Evolutionary conservation across 495 filamentous ascomycete genomes (phyloP).

Genomic region (Penicillium angulare): DNA sequence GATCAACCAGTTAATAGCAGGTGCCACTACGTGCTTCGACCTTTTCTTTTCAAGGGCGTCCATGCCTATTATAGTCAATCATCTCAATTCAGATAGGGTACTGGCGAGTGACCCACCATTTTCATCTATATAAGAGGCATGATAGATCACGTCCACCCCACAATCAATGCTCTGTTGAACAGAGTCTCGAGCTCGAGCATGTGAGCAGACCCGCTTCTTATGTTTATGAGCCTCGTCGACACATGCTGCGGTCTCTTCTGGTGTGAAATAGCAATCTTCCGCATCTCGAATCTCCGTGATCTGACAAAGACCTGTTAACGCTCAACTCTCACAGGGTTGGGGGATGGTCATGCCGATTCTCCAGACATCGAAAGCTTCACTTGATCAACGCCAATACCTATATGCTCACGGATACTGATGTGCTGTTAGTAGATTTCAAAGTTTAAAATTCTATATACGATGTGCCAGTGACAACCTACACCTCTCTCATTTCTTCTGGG

Average conservation of each 20-base stretch:
- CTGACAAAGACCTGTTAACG: constrained; percentile 4
- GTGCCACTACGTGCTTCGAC: constrained; percentile 44
- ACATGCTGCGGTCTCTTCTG: constrained; percentile 49
- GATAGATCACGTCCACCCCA: constrained; percentile 55
- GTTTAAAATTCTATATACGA: neutral
- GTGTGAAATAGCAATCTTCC: constrained; percentile 48
- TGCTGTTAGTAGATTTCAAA: neutral
- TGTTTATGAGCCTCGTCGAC: constrained; percentile 50
- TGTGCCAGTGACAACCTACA: too few species aligned
- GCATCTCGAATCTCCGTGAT: constrained; percentile 39
- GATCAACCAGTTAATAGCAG: constrained; percentile 47
- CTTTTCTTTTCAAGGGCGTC: constrained; percentile 47
- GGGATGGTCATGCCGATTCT: constrained; percentile 36
- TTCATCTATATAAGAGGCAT: constrained; percentile 49
- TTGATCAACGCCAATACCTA: constrained; percentile 47
- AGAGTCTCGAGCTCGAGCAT: constrained; percentile 49
- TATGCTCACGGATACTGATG: constrained; percentile 37
- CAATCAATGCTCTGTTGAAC: constrained; percentile 44
- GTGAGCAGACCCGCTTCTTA: constrained; percentile 46
- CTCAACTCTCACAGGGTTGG: too few species aligned
- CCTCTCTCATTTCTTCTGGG: constrained; percentile 44
- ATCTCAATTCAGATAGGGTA: neutral
- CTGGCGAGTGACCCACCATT: constrained; percentile 25
- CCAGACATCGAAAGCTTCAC: constrained; percentile 55
- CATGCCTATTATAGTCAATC: constrained; percentile 25